Conservation (phyloP, 1,284 basidiomycete genomes). For the Malassezia cuniculi region DNA sequence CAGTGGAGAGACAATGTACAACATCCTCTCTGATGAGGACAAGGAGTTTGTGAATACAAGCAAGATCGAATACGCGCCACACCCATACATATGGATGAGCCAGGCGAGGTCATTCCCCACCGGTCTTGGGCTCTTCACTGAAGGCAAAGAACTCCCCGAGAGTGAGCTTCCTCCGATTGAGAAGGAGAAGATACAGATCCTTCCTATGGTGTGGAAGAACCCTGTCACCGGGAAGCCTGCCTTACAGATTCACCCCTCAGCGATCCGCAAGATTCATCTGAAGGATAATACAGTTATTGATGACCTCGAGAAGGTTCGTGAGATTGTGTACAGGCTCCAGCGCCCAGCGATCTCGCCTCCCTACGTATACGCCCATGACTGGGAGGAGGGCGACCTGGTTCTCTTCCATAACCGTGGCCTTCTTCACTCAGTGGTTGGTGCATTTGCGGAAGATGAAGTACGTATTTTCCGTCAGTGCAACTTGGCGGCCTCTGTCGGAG, state of each 20-base stretch:
- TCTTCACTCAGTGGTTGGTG: slow-evolving; percentile 62
- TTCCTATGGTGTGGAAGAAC: slow-evolving; percentile 71
- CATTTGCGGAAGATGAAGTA: slow-evolving; percentile 50
- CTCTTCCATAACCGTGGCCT: slow-evolving; percentile 55
- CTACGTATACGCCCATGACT: slow-evolving; percentile 49
- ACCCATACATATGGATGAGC: slow-evolving; percentile 69
- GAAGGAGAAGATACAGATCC: slow-evolving; percentile 57
- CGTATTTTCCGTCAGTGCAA: slow-evolving; percentile 54
- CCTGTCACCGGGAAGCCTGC: slow-evolving; percentile 61
- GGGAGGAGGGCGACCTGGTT: slow-evolving; percentile 53
- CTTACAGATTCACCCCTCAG: slow-evolving; percentile 52
- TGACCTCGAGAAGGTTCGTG: slow-evolving; percentile 59
- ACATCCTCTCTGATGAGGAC: slow-evolving; percentile 58
- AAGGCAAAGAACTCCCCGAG: slow-evolving; percentile 57
- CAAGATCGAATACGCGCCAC: slow-evolving; percentile 42
- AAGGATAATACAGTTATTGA: slow-evolving; percentile 60
- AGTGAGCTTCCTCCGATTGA: slow-evolving; percentile 62
- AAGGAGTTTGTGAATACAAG: slow-evolving; percentile 65
- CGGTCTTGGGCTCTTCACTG: slow-evolving; percentile 64
- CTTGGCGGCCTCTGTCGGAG: too few relatives aligned
- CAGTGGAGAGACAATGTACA: slow-evolving; percentile 66
- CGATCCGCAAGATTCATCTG: slow-evolving; percentile 47
- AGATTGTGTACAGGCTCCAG: slow-evolving; percentile 63
- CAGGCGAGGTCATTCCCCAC: slow-evolving; percentile 59
- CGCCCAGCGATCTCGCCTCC: slow-evolving; percentile 62